Base-by-base conservation (phyloP, 345 rosid species). In the Bruguiera gymnorhiza region DNA sequence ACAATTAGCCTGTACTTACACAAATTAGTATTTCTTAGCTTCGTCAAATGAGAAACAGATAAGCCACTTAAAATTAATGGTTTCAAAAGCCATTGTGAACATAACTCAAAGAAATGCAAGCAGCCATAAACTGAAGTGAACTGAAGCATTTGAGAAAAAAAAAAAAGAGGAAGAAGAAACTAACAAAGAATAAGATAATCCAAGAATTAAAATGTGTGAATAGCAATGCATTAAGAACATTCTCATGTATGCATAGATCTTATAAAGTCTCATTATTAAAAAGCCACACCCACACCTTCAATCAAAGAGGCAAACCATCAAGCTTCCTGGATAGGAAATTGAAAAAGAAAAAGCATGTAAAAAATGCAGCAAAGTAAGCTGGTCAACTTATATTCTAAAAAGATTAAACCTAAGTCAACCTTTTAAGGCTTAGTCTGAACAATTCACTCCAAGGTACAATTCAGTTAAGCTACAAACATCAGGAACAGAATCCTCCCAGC, bases 1-100 rank as follows among this genome's bases (percentile, higher is more conserved):
- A 82, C 88, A 92, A 78, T 88, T 95, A 34, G 96, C 97, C 99
- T 95, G 82, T 74, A 78, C 18, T 64, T 76, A 59, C 70, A 70
- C 31, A 61, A 74, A 63, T 27, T 5, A 21, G 11, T 6, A 13
- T 48, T 39, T 8, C 31, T 31, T 68, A 43, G 50, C 50, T 43
- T 43, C 50, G 13, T 13, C 50, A 43, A 43, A 43, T 43, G 50
- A 13, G 50, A 43, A 43, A 43, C 18, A 13, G 50, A 43, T 43
- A 43, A 43, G 16, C 50, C 16, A 43, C 18, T 43, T 13, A 43
- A 11, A 13, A 13, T 43, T 43, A 16, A 52, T 10, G 13, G 50
- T 65, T 20, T 10, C 8, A 51, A 30, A 21, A 9, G 23, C 23
- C 18, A 56, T 55, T 36, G 11, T 36, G 8, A 2, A 23, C 31